These are phyloP conservation scores for Amylocarpus encephaloides DNA, from an alignment of 2,329 filamentous ascomycete species.

Conservation along the genomic window DNA sequence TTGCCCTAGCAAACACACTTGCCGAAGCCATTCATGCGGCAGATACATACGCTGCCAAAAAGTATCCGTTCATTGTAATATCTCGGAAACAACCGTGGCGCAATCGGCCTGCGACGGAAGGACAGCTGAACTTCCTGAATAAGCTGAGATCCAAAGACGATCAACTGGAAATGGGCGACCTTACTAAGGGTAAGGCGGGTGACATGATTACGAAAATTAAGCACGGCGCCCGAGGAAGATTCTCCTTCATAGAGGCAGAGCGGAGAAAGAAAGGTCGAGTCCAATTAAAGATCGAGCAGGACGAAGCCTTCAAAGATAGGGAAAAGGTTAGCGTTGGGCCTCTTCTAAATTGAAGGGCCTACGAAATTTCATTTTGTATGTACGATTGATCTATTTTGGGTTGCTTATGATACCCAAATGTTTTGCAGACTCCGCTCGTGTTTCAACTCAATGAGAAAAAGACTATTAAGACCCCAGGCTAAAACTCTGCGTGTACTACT, in stretches of 20 bases:
- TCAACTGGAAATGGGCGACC: conserved; percentile 44
- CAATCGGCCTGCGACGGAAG: conserved; percentile 52
- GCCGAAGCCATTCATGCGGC: conserved; percentile 74
- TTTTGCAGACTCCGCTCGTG: background rate
- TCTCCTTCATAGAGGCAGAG: conserved; percentile 44
- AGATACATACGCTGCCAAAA: conserved; percentile 68
- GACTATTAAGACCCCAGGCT: no score
- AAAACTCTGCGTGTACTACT: no score
- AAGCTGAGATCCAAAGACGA: conserved; percentile 51
- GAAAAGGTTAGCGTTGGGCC: conserved; percentile 54
- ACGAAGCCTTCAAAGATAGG: conserved; percentile 36
- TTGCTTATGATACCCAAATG: conserved; percentile 11
- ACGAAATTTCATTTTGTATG: conserved; percentile 6
- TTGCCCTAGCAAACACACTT: conserved; percentile 62
- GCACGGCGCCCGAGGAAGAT: conserved; percentile 68
- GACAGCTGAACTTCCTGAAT: conserved; percentile 65
- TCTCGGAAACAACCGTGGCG: conserved; percentile 65
- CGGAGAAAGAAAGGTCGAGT: conserved; percentile 44
- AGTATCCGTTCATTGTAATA: conserved; percentile 64
- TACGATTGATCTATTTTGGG: conserved; percentile 2
- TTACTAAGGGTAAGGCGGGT: conserved; percentile 74
- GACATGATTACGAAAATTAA: conserved; percentile 93
- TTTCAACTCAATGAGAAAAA: no score
- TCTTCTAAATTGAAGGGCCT: conserved; percentile 28
- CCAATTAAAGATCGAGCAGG: conserved; percentile 34